These are phyloP conservation scores for Elsinoe ampelina DNA, from an alignment of 2,329 filamentous ascomycete species.

Conservation along the genomic window DNA sequence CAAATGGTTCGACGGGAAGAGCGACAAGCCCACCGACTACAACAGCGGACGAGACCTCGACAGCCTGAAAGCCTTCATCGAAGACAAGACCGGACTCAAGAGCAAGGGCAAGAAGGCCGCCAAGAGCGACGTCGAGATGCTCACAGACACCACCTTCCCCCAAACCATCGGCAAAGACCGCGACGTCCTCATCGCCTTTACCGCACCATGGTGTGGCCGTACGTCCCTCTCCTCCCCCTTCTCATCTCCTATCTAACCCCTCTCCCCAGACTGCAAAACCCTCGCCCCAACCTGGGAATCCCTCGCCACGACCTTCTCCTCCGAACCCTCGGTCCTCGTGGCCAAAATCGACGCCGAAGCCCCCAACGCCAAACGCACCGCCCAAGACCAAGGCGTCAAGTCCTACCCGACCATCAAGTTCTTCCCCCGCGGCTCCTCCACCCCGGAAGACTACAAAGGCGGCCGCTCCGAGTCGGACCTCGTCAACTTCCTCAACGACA, in stretches of 20 bases:
- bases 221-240: slow-evolving; percentile 38
- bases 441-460: slow-evolving; percentile 61
- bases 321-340: slow-evolving; percentile 69
- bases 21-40: slow-evolving; percentile 75
- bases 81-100: slow-evolving; percentile 78
- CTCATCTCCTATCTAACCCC: slow-evolving; percentile 15
- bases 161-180: slow-evolving; percentile 72
- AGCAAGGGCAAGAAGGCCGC: slow-evolving; percentile 62
- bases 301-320: slow-evolving; percentile 69
- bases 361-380: slow-evolving; percentile 69
- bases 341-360: slow-evolving; percentile 95
- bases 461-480: slow-evolving; percentile 69
- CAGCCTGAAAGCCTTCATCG: slow-evolving; percentile 68
- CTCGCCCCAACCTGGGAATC: slow-evolving; percentile 87
- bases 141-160: slow-evolving; percentile 73
- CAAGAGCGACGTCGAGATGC: slow-evolving; percentile 66
- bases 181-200: slow-evolving; percentile 90
- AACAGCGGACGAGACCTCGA: slow-evolving; percentile 80
- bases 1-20: slow-evolving; percentile 97
- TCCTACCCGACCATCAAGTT: slow-evolving; percentile 97
- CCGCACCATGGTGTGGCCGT: slow-evolving; percentile 98
- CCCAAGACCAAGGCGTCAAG: slow-evolving; percentile 64
- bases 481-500: slow-evolving; percentile 73
- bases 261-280: slow-evolving; percentile 75
- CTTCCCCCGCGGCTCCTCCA: slow-evolving; percentile 77